phyloP scores from a whole-genome alignment of 768 basidiomycete genomes.

The Mycena capillaripes region DNA sequence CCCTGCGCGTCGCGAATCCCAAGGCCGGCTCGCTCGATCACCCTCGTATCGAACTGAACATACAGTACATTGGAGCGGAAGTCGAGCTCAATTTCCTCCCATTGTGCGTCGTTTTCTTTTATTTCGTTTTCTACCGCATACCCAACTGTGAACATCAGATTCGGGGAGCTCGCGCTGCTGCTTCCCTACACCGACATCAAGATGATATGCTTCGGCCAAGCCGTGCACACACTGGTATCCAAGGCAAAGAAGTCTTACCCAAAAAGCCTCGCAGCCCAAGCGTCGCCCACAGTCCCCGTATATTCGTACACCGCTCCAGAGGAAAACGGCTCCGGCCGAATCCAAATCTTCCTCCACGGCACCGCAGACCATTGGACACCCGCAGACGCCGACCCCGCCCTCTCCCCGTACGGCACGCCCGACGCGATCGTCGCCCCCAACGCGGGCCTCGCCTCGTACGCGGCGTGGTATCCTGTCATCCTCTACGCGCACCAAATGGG shows the following conservation, averaged over 20 bases:
- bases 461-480: conserved; percentile 51
- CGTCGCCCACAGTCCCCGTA: conserved; percentile 32
- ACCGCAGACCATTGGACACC: conserved; percentile 31
- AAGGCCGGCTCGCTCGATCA: conserved; percentile 32
- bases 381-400: conserved; percentile 35
- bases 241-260: conserved; percentile 40
- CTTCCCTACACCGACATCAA: conserved; percentile 59
- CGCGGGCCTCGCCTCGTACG: conserved; percentile 55
- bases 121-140: neutral
- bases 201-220: conserved; percentile 53
- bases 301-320: conserved; percentile 50
- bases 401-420: conserved; percentile 30
- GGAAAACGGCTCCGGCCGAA: conserved; percentile 50
- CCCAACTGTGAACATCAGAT: conserved; percentile 40
- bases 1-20: conserved; percentile 46
- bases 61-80: conserved; percentile 58
- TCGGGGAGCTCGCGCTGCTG: conserved; percentile 57
- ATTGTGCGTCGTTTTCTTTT: conserved; percentile 45
- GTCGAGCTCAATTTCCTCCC: conserved; percentile 60
- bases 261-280: conserved; percentile 33
- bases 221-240: conserved; percentile 49
- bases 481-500: conserved; percentile 22
- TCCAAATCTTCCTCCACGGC: conserved; percentile 49
- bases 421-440: conserved; percentile 56
- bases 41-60: conserved; percentile 44